Evolutionary conservation across 2,329 filamentous ascomycete genomes (phyloP).

Genomic region (Calycina herbarum): DNA sequence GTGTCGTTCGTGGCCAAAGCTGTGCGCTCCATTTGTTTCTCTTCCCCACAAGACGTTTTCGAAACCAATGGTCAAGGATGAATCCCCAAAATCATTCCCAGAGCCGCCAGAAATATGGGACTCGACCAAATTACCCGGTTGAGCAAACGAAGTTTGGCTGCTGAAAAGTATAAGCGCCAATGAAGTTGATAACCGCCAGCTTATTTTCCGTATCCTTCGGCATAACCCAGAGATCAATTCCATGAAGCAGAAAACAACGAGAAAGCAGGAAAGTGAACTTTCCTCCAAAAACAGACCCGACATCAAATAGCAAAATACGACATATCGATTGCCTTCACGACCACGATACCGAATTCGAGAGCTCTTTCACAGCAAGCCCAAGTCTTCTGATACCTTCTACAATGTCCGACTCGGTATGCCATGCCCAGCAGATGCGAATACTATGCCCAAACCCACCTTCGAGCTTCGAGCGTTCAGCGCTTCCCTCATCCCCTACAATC

Average conservation of each 20-base stretch:
- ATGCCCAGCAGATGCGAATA: constrained; percentile 56
- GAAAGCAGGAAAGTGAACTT: neutral
- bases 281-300: too few relatives aligned
- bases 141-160: too few relatives aligned
- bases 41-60: too few relatives aligned
- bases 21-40: too few relatives aligned
- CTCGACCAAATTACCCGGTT: too few relatives aligned
- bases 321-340: neutral
- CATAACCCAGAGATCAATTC: neutral
- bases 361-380: constrained; percentile 40
- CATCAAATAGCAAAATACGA: neutral
- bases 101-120: too few relatives aligned
- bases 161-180: too few relatives aligned
- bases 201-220: too few relatives aligned
- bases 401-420: constrained; percentile 52
- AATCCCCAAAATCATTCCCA: too few relatives aligned
- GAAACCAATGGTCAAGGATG: too few relatives aligned
- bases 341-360: neutral
- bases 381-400: constrained; percentile 56
- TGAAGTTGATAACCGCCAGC: too few relatives aligned
- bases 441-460: constrained; percentile 47
- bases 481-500: constrained; percentile 39
- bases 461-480: constrained; percentile 33
- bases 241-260: neutral
- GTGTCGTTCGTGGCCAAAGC: too few relatives aligned